phyloP scores from a whole-genome alignment of 2,329 filamentous ascomycete genomes.

The Fusarium tanahbumbuense region DNA sequence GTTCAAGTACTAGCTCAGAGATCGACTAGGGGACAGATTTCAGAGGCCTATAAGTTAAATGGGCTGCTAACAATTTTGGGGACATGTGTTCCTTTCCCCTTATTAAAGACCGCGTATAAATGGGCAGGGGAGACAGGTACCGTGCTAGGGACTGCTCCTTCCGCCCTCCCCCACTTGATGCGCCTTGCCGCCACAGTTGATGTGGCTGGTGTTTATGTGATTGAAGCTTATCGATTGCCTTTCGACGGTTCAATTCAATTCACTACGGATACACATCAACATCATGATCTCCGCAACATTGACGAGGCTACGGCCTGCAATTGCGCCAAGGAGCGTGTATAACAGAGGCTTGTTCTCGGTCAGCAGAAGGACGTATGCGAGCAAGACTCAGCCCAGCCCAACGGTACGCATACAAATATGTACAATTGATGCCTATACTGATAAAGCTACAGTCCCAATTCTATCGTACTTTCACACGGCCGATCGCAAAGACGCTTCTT shows the following conservation, averaged over 20 bases:
- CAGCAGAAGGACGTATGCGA: conserved; percentile 42
- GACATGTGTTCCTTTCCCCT: too few relatives aligned
- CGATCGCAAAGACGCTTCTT: conserved; percentile 78
- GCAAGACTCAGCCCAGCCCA: conserved; percentile 44
- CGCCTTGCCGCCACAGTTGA: not conserved
- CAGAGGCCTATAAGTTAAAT: too few relatives aligned
- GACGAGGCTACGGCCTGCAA: conserved; percentile 27
- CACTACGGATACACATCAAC: conserved; percentile 1
- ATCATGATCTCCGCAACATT: conserved; percentile 24
- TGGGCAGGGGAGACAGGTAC: too few relatives aligned
- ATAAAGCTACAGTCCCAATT: conserved; percentile 66
- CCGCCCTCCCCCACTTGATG: too few relatives aligned
- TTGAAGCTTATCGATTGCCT: conserved; percentile 22
- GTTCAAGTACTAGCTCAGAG: too few relatives aligned
- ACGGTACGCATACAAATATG: conserved; percentile 36
- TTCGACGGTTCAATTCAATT: not conserved
- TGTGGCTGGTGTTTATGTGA: conserved; percentile 22
- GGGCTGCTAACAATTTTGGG: too few relatives aligned
- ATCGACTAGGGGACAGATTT: too few relatives aligned
- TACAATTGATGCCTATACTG: not conserved
- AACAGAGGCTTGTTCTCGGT: not conserved
- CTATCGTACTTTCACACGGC: conserved; percentile 79
- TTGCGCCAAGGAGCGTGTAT: not conserved
- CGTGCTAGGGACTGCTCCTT: too few relatives aligned
- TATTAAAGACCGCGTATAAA: too few relatives aligned